Percentiles rank a stretch among this genome's conserved stretches.
Conservation (phyloP, 2,329 filamentous ascomycete species). For the Didymella glomerata region DNA sequence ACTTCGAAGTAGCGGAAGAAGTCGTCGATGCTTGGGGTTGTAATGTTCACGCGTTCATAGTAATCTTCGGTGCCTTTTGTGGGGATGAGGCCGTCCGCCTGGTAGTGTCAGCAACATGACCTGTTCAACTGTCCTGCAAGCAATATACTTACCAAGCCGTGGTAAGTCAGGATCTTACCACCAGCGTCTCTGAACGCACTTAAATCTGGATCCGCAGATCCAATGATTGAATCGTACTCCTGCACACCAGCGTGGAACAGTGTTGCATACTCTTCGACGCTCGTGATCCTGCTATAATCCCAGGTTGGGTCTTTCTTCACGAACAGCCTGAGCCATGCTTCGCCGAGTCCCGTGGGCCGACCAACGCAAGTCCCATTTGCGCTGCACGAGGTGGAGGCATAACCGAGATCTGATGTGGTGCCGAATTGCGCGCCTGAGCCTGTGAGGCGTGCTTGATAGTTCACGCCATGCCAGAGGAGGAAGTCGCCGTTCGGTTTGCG, state of each 20-base stretch:
- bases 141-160: constrained; percentile 23
- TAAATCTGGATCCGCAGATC: constrained; percentile 23
- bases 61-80: constrained; percentile 2
- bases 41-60: neutral
- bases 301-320: constrained; percentile 21
- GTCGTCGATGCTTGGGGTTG: neutral
- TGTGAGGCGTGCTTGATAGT: constrained; percentile 19
- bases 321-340: constrained; percentile 26
- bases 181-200: constrained; percentile 25
- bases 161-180: constrained; percentile 36
- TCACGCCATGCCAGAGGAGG: constrained; percentile 26
- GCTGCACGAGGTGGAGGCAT: constrained; percentile 21
- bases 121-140: no score
- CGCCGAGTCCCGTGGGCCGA: constrained; percentile 16
- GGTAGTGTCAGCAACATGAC: neutral
- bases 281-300: constrained; percentile 20
- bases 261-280: constrained; percentile 10
- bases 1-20: constrained; percentile 6
- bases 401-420: constrained; percentile 13
- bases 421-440: constrained; percentile 1
- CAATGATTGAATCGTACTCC: constrained; percentile 25
- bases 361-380: constrained; percentile 23
- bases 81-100: constrained; percentile 2
- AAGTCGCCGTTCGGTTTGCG: neutral
- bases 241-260: constrained; percentile 21